Evolutionary conservation across 768 basidiomycete species (phyloP).

Genomic region (Kwoniella europaea): DNA sequence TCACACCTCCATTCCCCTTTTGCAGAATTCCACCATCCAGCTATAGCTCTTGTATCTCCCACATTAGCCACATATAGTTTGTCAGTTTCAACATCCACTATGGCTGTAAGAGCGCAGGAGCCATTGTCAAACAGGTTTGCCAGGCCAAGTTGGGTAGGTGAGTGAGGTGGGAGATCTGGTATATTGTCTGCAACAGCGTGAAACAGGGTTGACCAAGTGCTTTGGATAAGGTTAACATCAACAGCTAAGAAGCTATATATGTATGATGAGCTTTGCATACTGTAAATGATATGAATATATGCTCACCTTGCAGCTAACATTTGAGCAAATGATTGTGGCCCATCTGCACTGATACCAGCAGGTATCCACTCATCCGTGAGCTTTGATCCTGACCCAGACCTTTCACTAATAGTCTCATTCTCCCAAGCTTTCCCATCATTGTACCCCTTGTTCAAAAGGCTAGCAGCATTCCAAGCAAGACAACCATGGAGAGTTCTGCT

Average conservation of each 20-base stretch:
- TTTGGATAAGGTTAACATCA: conserved; percentile 77
- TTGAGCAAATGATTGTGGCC: neutral
- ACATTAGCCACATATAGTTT: conserved; percentile 87
- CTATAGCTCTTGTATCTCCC: conserved; percentile 91
- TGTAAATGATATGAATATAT: neutral
- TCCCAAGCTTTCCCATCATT: neutral
- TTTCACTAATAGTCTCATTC: neutral
- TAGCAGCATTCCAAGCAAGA: conserved; percentile 71
- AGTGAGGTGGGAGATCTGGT: conserved; percentile 9
- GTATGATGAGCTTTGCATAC: too few species aligned
- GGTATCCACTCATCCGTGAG: neutral
- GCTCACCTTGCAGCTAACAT: conserved; percentile 9
- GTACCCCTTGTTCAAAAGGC: neutral
- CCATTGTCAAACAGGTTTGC: conserved; percentile 81
- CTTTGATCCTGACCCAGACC: neutral
- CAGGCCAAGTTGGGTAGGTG: conserved; percentile 61
- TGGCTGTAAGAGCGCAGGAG: conserved; percentile 83
- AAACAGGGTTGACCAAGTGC: conserved; percentile 70
- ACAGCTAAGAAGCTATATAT: conserved; percentile 71
- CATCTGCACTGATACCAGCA: neutral
- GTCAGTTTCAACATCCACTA: conserved; percentile 78
- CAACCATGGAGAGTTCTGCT: conserved; percentile 80
- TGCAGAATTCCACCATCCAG: conserved; percentile 66
- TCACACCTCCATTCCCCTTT: conserved; percentile 83
- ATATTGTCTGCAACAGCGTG: neutral